These are phyloP conservation scores for Solanum pennellii DNA, from an alignment of 257 asterid genomes.

Conservation along the genomic window DNA sequence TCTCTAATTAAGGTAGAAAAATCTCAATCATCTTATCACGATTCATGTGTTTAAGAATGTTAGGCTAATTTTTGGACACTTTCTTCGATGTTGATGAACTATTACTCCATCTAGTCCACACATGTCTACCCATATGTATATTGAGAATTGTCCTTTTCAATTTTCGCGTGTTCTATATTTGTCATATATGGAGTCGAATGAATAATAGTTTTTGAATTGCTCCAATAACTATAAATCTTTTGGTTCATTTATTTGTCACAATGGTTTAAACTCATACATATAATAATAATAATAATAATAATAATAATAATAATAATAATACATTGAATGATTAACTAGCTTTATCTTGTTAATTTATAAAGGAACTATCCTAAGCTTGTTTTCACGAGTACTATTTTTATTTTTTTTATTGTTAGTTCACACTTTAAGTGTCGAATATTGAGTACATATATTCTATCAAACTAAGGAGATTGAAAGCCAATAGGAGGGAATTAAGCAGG, in stretches of 20 bases:
- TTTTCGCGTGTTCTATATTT: background rate
- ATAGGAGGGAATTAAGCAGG: background rate
- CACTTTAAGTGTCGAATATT: background rate
- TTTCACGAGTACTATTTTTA: background rate
- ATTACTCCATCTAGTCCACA: background rate
- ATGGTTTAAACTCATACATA: background rate
- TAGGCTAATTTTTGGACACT: slow-evolving; percentile 25
- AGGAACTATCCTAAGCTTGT: background rate
- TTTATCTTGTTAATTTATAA: background rate
- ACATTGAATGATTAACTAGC: background rate
- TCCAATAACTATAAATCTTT: background rate
- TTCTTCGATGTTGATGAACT: slow-evolving; percentile 11
- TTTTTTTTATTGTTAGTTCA: background rate
- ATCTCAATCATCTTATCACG: accelerated
- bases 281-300: background rate
- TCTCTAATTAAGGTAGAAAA: accelerated
- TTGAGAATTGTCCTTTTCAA: background rate
- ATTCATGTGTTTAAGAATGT: background rate
- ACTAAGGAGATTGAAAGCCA: background rate
- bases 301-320: background rate
- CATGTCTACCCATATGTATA: background rate
- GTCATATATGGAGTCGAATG: background rate
- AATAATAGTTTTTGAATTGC: background rate
- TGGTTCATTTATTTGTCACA: background rate
- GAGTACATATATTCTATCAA: background rate